Evolutionary conservation across 78 protist species (phyloP).

Genomic region (Salpingoeca rosetta): DNA sequence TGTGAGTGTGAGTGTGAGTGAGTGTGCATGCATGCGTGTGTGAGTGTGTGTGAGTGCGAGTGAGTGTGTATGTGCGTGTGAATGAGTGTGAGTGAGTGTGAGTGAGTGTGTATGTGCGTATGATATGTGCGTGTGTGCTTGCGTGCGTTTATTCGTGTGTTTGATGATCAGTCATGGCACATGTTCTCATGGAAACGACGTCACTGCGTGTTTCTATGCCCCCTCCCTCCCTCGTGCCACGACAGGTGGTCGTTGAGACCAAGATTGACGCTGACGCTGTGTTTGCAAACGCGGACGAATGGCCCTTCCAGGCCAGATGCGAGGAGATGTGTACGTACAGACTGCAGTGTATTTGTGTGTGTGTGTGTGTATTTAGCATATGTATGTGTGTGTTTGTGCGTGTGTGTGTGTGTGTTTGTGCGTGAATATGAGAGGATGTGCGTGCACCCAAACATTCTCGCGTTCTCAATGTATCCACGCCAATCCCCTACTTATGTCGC

Average conservation of each 20-base stretch:
- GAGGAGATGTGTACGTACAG: conserved; percentile 50
- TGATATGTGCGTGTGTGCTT: too few relatives aligned
- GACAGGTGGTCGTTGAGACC: neutral
- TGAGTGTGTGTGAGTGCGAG: too few relatives aligned
- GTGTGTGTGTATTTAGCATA: too few relatives aligned
- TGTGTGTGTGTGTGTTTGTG: too few relatives aligned
- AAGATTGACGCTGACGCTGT: neutral
- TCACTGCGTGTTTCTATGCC: neutral
- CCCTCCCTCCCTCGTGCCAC: neutral
- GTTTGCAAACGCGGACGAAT: conserved; percentile 41
- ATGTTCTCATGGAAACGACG: neutral
- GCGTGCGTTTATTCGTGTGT: too few relatives aligned
- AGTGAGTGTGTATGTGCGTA: too few relatives aligned
- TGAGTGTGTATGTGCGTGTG: too few relatives aligned
- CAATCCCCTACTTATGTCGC: neutral
- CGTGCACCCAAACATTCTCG: neutral
- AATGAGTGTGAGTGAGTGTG: too few relatives aligned
- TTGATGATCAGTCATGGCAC: neutral
- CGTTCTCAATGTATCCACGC: too few relatives aligned
- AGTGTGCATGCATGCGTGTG: too few relatives aligned
- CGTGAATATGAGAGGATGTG: conserved; percentile 43
- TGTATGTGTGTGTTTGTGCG: too few relatives aligned
- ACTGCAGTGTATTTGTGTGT: too few relatives aligned
- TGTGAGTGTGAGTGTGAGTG: neutral
- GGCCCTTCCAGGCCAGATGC: conserved; percentile 65